Percentiles rank a stretch among this genome's conserved stretches.
phyloP scores from a whole-genome alignment of 768 basidiomycete genomes.

The Termitomyces sp. region DNA sequence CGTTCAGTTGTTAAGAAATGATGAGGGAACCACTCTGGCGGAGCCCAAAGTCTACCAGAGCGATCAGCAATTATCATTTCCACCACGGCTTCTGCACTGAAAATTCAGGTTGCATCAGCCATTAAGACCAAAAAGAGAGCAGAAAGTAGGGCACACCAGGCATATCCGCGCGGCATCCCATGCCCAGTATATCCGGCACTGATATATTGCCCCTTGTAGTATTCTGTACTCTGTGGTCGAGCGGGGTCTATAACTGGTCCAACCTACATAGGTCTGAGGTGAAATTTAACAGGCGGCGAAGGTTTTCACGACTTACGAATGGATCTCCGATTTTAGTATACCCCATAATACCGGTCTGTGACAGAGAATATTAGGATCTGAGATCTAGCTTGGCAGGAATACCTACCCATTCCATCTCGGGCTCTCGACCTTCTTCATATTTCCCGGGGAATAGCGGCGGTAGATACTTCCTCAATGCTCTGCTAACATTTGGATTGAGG shows the following conservation, averaged over 20 bases:
- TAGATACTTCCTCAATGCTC: constrained; percentile 51
- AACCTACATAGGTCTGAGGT: constrained; percentile 33
- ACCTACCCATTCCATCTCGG: constrained; percentile 80
- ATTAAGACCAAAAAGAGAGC: background rate
- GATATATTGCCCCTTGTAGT: constrained; percentile 58
- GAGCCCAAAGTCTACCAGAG: constrained; percentile 34
- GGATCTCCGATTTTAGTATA: constrained; percentile 58
- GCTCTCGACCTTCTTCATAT: constrained; percentile 41
- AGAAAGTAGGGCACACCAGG: constrained; percentile 40
- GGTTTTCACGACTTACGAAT: constrained; percentile 39
- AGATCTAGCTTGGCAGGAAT: background rate
- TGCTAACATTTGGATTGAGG: constrained; percentile 41
- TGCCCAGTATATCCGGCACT: constrained; percentile 72
- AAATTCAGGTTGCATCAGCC: background rate
- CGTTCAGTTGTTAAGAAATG: constrained; percentile 37
- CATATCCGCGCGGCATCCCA: constrained; percentile 74
- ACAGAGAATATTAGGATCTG: background rate
- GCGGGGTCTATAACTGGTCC: constrained; percentile 45
- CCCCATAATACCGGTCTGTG: constrained; percentile 81
- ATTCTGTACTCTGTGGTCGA: constrained; percentile 10
- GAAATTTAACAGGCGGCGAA: background rate
- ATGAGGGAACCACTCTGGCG: constrained; percentile 60
- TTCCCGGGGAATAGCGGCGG: constrained; percentile 50
- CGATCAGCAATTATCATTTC: constrained; percentile 53
- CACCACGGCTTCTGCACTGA: constrained; percentile 57